Conservation (phyloP, 768 basidiomycete genomes). For the Mycena rebaudengoi region DNA sequence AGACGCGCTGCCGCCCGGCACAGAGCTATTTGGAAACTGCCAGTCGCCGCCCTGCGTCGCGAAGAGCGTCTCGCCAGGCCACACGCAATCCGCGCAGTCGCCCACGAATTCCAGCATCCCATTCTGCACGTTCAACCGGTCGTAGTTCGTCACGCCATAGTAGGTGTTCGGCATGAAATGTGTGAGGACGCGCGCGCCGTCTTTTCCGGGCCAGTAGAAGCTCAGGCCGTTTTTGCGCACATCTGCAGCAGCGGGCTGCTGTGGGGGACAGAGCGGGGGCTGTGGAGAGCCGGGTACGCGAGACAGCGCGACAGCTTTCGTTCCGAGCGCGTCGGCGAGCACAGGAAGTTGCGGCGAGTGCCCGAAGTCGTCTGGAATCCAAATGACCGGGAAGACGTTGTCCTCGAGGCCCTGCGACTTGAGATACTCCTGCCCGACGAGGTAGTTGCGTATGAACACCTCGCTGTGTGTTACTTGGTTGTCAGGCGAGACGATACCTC, state of each 20-base stretch:
- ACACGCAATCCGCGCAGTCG: not conserved
- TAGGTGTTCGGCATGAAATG: not conserved
- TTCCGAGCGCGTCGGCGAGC: slow-evolving; percentile 6
- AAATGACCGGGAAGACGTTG: slow-evolving; percentile 1
- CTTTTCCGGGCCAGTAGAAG: not conserved
- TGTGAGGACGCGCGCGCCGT: not conserved
- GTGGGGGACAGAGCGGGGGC: not conserved
- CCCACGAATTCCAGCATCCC: not conserved
- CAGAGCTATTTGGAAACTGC: not conserved
- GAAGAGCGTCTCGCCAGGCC: not conserved
- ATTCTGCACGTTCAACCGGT: not conserved
- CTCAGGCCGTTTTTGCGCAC: not conserved
- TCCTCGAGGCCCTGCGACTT: not conserved
- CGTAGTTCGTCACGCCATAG: not conserved
- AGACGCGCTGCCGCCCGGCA: not conserved
- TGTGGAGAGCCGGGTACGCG: slow-evolving; percentile 5
- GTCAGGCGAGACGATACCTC: slow-evolving; percentile 4
- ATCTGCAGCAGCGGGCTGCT: not conserved
- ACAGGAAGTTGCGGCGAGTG: slow-evolving; percentile 9
- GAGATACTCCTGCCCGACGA: slow-evolving; percentile 3
- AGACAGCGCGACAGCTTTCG: slow-evolving; percentile 7
- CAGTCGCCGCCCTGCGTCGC: not conserved
- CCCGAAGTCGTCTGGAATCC: slow-evolving; percentile 5
- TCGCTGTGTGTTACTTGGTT: slow-evolving; percentile 9
- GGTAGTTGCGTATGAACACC: slow-evolving; percentile 12